Percentiles rank a stretch among this genome's conserved stretches.
Evolutionary conservation across 345 rosid species (phyloP).

Genomic region (Trapa bicornis): DNA sequence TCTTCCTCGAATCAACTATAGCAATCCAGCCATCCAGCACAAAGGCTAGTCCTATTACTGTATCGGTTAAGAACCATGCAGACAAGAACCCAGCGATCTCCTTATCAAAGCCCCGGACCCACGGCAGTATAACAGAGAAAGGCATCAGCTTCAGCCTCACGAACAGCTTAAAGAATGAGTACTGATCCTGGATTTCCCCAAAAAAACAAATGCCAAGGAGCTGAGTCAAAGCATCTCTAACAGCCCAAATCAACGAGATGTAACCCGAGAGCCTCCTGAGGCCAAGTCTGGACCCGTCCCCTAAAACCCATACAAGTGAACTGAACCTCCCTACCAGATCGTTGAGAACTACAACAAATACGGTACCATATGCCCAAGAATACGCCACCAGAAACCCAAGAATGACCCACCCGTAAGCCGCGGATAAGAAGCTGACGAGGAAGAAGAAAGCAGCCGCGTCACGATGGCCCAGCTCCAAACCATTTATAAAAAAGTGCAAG

Average conservation of each 20-base stretch:
- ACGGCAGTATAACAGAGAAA: slow-evolving; percentile 65
- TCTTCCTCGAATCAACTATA: slow-evolving; percentile 64
- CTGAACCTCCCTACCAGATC: slow-evolving; percentile 49
- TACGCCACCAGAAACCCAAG: slow-evolving; percentile 73
- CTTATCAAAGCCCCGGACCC: slow-evolving; percentile 73
- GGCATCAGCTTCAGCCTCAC: slow-evolving; percentile 88
- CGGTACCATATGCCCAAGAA: slow-evolving; percentile 64
- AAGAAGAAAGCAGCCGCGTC: slow-evolving; percentile 63
- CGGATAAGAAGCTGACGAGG: slow-evolving; percentile 64
- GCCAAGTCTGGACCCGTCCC: slow-evolving; percentile 75
- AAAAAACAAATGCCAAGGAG: slow-evolving; percentile 79
- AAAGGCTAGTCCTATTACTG: slow-evolving; percentile 44
- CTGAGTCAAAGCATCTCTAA: slow-evolving; percentile 79
- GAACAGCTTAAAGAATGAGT: slow-evolving; percentile 70
- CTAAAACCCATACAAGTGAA: slow-evolving; percentile 39
- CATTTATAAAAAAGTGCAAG: slow-evolving; percentile 49
- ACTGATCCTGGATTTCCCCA: slow-evolving; percentile 81
- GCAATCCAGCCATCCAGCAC: slow-evolving; percentile 87
- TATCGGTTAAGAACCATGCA: slow-evolving; percentile 67
- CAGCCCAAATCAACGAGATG: slow-evolving; percentile 80
- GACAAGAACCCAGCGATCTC: slow-evolving; percentile 81
- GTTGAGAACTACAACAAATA: slow-evolving; percentile 53
- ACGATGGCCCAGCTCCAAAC: slow-evolving; percentile 53
- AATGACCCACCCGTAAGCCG: slow-evolving; percentile 92
- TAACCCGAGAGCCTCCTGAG: slow-evolving; percentile 71